Evolutionary conservation across 2,329 filamentous ascomycete species (phyloP).

Genomic region (Microdochium trichocladiopsis): DNA sequence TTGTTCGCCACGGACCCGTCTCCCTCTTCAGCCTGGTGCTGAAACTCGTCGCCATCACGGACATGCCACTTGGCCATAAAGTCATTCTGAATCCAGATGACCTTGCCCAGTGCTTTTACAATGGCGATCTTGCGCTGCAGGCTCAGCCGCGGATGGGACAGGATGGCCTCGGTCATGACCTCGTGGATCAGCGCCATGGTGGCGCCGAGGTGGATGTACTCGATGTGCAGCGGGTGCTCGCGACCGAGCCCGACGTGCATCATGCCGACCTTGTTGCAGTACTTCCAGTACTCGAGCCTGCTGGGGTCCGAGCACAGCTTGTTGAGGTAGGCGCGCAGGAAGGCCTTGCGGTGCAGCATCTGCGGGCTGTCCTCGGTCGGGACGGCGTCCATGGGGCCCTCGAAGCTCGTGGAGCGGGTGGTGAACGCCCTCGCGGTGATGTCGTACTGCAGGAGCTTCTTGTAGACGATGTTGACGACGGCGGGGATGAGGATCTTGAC

Average conservation of each 20-base stretch:
- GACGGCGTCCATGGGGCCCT: conserved; percentile 57
- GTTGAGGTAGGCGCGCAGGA: conserved; percentile 66
- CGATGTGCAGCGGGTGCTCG: conserved; percentile 65
- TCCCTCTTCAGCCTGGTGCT: conserved; percentile 29
- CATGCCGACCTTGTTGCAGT: conserved; percentile 76
- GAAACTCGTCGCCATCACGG: conserved; percentile 56
- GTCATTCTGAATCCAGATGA: conserved; percentile 86
- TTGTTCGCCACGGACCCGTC: conserved; percentile 42
- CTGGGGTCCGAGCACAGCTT: conserved; percentile 70
- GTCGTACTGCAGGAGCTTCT: conserved; percentile 72
- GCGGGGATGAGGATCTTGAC: conserved; percentile 77
- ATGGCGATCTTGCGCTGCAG: conserved; percentile 65
- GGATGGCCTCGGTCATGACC: conserved; percentile 67
- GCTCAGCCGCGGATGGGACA: conserved; percentile 61
- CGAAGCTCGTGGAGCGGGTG: conserved; percentile 54
- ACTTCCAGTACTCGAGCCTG: conserved; percentile 75
- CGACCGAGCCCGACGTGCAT: conserved; percentile 77
- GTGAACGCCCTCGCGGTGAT: conserved; percentile 75
- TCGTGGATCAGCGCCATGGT: conserved; percentile 72
- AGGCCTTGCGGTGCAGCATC: conserved; percentile 72
- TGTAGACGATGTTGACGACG: conserved; percentile 78
- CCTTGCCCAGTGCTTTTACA: conserved; percentile 69
- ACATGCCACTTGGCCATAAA: conserved; percentile 80
- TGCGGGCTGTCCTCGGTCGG: conserved; percentile 64
- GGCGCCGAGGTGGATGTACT: conserved; percentile 72